Evolutionary conservation across 2,329 filamentous ascomycete species (phyloP), one percentile per base, ranked within the genome.

Genomic region (Trichoderma hamatum): DNA sequence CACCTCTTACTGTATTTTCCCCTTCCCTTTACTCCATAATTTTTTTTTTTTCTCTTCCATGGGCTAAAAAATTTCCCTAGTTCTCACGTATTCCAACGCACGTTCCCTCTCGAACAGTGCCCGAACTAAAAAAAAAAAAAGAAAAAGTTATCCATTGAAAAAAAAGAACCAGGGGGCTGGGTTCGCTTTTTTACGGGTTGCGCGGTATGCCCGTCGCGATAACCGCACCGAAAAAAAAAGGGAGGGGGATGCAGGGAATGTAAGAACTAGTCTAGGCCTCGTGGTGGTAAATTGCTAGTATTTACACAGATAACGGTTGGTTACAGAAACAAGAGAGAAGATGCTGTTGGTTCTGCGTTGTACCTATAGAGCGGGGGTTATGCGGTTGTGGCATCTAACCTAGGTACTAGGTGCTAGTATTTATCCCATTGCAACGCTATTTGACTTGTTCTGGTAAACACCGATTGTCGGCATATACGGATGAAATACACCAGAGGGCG

Each of bases 21-120:
- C 58, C 10, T 36, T 60, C 7, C 26, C n/a, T 46, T 30, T 26
- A 60, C 58, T 46, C 58, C 58, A 60, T 60, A 60, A 46, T 46
- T 46, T 24, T 16, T 14, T 39, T 14, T 14, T 5, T 36, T n/a
- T n/a, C n/a, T 30, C 30, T 43, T 16, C 19, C 16, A 9, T 24
- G 39, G 10, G 28, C 21, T 16, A 26, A 14, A 14, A 5, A 13
- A 19, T 11, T 11, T 7, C 19, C 46, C 5, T 49, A 21, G 46
- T 49, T 49, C 46, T 24, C 46, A 49, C 21, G n/a, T 49, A 13
- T 24, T 24, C 9, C n/a, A 49, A 49, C 46, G 46, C 46, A 49
- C 46, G 46, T 49, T 49, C 46, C 46, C 9, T 49, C 21, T 49
- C 5, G 9, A 43, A 14, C 34, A 46, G 3, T 11, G 19, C 39